These are phyloP conservation scores for Artemisia tridentata DNA, from an alignment of 129 eudicot species.

Conservation along the genomic window DNA sequence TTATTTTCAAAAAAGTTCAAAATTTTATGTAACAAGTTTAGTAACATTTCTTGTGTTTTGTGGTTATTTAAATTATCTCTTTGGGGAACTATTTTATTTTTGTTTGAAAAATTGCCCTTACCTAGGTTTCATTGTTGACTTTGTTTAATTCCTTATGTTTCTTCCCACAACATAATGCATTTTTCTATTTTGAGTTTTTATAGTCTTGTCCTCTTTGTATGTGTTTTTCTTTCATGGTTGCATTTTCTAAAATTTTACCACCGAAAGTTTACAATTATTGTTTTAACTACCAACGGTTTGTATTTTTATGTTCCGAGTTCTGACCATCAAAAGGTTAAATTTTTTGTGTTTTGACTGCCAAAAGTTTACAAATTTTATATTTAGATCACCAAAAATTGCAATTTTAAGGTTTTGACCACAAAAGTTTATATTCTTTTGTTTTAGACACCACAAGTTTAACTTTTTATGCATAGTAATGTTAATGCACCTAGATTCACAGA, in stretches of 20 bases:
- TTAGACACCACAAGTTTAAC: not conserved
- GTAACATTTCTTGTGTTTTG: slow-evolving; percentile 13
- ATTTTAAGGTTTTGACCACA: slow-evolving; percentile 1
- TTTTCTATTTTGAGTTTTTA: slow-evolving; percentile 22
- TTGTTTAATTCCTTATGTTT: slow-evolving; percentile 17
- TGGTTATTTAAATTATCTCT: slow-evolving; percentile 17
- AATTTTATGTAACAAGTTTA: no score
- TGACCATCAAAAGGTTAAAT: not conserved
- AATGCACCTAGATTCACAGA: no score
- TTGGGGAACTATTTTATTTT: slow-evolving; percentile 7
- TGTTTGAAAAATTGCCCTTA: slow-evolving; percentile 30
- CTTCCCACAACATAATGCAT: slow-evolving; percentile 25
- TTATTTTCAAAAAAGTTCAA: not conserved
- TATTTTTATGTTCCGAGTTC: not conserved
- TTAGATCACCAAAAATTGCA: not conserved
- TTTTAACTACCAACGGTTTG: not conserved
- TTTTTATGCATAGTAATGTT: no score
- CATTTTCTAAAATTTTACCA: not conserved
- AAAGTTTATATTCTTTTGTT: not conserved
- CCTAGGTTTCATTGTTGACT: slow-evolving; percentile 35
- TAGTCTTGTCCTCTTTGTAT: slow-evolving; percentile 7
- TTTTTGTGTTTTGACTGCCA: not conserved
- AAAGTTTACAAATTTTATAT: not conserved
- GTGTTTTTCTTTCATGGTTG: not conserved
- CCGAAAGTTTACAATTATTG: not conserved